Base-by-base conservation (phyloP, 2,329 filamentous ascomycete genomes). In the Epichloe elymi region DNA sequence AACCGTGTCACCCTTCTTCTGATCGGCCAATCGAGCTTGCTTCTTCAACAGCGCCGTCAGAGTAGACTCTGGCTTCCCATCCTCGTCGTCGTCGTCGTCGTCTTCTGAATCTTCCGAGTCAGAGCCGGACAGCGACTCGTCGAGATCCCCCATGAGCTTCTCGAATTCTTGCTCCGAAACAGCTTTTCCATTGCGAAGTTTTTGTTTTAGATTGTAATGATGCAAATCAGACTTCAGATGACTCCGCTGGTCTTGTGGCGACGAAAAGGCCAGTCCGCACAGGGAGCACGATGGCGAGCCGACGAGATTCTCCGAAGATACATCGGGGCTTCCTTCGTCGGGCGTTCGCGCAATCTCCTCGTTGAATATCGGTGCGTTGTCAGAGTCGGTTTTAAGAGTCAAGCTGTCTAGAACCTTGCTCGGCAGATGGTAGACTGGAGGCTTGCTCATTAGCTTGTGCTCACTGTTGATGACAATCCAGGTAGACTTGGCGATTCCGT, bases 141-240 rank as follows among this genome's bases (percentile, higher is more conserved):
- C 87, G 36, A 98, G 73, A 53, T 93, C 81, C 37, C 37, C 82
- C 88, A 97, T 75, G 6, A 96, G 75, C 63, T 84, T 87, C 64
- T 93, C 87, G 58, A 98, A 98, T 36, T 95, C 89, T 7, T 63
- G 66, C 62, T 98, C 93, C 1, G 80, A 79, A 1, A 96, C 84
- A 0, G 86, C 69, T 10, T 75, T 76, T 52, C 76, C 74, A 0
- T 87, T 87, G 45, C 88, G 82, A 51, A 95, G 71, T 71, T 88
- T 95, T 64, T 91, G 86, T 68, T 95, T 97, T 54, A 97, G 70
- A 64, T 98, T 98, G 70, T 96, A 98, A 57, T 85, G 79, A 66
- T 98, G 93, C 46, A 94, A 75, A 62, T 98, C 93, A 10, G 91
- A 95, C 60, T 87, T 86, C 52, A 88, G 82, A 67, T 98, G 93